Conservation (phyloP, 768 basidiomycete species). For the Ephemerocybe angulata region DNA sequence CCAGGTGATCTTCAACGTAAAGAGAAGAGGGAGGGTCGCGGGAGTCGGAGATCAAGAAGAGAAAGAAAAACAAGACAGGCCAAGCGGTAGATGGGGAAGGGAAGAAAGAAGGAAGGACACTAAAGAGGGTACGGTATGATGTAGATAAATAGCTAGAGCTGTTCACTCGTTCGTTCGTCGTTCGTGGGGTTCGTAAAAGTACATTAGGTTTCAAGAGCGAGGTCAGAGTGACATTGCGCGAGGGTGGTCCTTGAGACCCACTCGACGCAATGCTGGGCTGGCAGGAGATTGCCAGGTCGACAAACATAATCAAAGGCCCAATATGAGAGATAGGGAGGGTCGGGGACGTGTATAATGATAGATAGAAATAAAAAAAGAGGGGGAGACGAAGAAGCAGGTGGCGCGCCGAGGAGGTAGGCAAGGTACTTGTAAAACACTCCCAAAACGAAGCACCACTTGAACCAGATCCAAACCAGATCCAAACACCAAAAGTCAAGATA, state of each 20-base stretch:
- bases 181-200: no score
- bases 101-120: no score
- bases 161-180: no score
- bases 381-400: not conserved
- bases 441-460: not conserved
- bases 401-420: not conserved
- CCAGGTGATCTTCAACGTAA: no score
- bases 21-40: no score
- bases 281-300: not conserved
- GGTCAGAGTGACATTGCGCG: not conserved
- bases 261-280: not conserved
- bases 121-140: no score
- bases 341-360: not conserved
- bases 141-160: no score
- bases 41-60: no score
- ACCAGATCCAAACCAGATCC: not conserved
- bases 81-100: no score
- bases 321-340: not conserved
- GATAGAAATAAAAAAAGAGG: not conserved
- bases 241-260: not conserved
- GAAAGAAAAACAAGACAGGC: no score
- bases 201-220: not conserved
- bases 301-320: not conserved
- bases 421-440: not conserved
- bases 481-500: not conserved